Evolutionary conservation across 345 rosid species (phyloP).

Genomic region (Populus alba): DNA sequence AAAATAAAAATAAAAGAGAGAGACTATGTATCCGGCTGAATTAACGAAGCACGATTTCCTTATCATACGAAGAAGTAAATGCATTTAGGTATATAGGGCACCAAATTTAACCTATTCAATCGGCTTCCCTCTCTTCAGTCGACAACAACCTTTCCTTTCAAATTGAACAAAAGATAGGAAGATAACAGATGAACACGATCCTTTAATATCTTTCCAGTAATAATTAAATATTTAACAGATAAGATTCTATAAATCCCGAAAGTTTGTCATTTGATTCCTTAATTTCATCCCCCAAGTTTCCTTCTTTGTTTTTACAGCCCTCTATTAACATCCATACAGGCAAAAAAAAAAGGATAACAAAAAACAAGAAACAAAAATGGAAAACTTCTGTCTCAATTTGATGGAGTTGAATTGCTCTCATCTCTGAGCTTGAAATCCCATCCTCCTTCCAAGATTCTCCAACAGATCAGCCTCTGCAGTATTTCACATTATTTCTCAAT

Average conservation of each 20-base stretch:
- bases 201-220: background rate
- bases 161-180: slow-evolving; percentile 6
- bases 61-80: background rate
- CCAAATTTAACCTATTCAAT: background rate
- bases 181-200: slow-evolving; percentile 29
- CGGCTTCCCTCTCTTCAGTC: background rate
- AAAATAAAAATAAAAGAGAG: too few relatives aligned
- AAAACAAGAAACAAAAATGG: slow-evolving; percentile 8
- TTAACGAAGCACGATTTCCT: background rate
- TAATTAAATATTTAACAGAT: background rate
- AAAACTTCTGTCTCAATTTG: slow-evolving; percentile 7
- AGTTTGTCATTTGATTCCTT: slow-evolving; percentile 9
- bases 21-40: background rate
- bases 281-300: slow-evolving; percentile 13
- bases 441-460: slow-evolving; percentile 44
- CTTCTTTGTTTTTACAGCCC: slow-evolving; percentile 27
- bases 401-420: slow-evolving; percentile 20
- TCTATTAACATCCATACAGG: slow-evolving; percentile 16
- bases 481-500: slow-evolving; percentile 5
- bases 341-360: background rate
- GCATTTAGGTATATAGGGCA: background rate
- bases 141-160: background rate
- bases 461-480: slow-evolving; percentile 28
- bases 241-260: slow-evolving; percentile 9
- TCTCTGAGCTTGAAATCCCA: slow-evolving; percentile 45